Conservation (phyloP, 2,329 filamentous ascomycete species). For the Botrytis fragariae region DNA sequence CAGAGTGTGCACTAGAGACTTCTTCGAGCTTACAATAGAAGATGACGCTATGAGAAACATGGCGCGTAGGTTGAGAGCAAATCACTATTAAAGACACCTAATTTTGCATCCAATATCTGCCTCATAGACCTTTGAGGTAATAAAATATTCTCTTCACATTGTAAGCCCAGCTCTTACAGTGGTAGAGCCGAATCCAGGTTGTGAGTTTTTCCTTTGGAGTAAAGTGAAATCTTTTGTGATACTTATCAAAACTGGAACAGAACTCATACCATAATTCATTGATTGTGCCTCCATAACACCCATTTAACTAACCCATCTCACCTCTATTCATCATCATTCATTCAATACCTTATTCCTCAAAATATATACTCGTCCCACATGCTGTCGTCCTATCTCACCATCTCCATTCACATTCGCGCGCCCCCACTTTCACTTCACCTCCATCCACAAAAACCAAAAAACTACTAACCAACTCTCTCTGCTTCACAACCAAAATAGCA, state of each 20-base stretch:
- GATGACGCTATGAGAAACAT: neutral
- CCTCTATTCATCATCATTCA: neutral
- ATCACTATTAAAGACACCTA: neutral
- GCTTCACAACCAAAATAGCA: neutral
- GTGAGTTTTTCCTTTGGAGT: neutral
- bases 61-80: neutral
- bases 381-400: neutral
- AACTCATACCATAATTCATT: neutral
- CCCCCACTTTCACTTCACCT: neutral
- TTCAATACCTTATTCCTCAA: neutral
- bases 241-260: neutral
- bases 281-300: neutral
- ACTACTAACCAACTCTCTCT: neutral
- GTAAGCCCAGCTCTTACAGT: neutral
- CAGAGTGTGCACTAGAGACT: neutral
- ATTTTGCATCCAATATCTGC: neutral
- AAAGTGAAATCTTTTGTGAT: too few species aligned
- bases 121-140: neutral
- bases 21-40: neutral
- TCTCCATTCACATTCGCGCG: neutral
- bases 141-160: neutral
- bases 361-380: neutral
- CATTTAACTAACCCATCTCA: neutral
- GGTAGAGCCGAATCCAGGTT: accelerated
- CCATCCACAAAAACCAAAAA: neutral